A percentile compares a stretch with the other conserved stretches of the same genome.
Conservation (phyloP, 2,329 filamentous ascomycete genomes). For the Ascochyta rabiei region DNA sequence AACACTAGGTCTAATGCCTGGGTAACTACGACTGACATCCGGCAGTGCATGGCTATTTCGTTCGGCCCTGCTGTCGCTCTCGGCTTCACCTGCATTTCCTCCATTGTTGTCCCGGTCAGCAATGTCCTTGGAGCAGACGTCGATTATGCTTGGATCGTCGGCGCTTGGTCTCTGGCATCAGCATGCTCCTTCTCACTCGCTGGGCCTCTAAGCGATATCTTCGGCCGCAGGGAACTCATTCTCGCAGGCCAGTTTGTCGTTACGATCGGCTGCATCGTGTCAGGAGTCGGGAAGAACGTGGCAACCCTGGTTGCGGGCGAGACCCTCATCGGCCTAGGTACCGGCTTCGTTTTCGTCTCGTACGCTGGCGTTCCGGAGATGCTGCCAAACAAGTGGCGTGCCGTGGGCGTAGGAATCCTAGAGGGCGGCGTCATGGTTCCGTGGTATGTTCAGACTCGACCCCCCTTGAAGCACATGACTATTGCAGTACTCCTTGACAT, state of each 20-base stretch:
- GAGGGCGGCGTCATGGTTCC: conserved; percentile 1
- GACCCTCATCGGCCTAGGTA: not conserved
- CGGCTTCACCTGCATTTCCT: conserved; percentile 1
- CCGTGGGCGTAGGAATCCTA: not conserved
- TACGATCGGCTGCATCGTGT: conserved; percentile 2
- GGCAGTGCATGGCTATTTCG: conserved; percentile 1
- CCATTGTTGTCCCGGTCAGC: not conserved
- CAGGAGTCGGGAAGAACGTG: not conserved
- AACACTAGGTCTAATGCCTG: too few species aligned
- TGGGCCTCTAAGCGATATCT: conserved; percentile 1
- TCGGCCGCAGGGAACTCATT: conserved; percentile 1
- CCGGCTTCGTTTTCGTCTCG: not conserved
- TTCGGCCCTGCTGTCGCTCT: conserved; percentile 3
- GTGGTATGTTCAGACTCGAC: not conserved
- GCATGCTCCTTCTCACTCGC: conserved; percentile 4
- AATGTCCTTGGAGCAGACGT: conserved; percentile 2
- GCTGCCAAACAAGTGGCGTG: conserved; percentile 1
- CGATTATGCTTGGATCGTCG: not conserved
- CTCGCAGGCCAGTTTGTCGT: not conserved
- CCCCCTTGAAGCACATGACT: not conserved
- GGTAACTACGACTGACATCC: not conserved
- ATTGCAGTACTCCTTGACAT: not conserved
- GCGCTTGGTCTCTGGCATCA: conserved; percentile 1
- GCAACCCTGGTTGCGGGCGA: not conserved
- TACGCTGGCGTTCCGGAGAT: conserved; percentile 2